phyloP scores from a whole-genome alignment of 495 filamentous ascomycete genomes.

The Xylaria grammica region DNA sequence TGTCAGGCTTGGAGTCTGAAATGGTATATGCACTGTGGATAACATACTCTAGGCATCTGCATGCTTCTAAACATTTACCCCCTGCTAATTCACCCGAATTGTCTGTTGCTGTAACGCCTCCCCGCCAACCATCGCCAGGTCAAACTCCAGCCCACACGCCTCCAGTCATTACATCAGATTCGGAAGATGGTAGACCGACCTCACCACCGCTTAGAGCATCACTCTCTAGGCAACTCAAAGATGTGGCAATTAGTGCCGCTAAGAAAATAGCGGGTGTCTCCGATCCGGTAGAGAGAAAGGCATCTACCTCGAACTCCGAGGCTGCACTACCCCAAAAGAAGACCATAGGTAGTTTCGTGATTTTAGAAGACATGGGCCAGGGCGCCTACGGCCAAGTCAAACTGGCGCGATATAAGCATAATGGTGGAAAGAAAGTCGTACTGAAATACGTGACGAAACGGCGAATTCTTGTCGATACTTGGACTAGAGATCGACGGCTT shows the following conservation, averaged over 20 bases:
- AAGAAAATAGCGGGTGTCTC: slow-evolving; percentile 51
- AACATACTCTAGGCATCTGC: slow-evolving; percentile 91
- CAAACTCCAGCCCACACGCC: slow-evolving; percentile 62
- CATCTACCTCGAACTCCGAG: slow-evolving; percentile 30
- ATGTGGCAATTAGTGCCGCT: slow-evolving; percentile 62
- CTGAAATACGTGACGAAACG: slow-evolving; percentile 98
- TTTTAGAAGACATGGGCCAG: slow-evolving; percentile 98
- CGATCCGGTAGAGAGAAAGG: slow-evolving; percentile 41
- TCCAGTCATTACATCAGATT: slow-evolving; percentile 58
- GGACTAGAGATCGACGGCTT: slow-evolving; percentile 91
- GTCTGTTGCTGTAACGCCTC: slow-evolving; percentile 67
- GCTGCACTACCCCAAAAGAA: slow-evolving; percentile 51
- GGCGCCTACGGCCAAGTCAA: slow-evolving; percentile 98
- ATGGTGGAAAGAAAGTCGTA: slow-evolving; percentile 78
- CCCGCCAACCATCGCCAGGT: slow-evolving; percentile 79
- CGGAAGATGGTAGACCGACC: slow-evolving; percentile 42
- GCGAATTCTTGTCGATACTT: slow-evolving; percentile 96
- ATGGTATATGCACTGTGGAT: slow-evolving; percentile 96
- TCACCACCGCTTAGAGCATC: slow-evolving; percentile 56
- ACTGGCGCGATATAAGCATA: slow-evolving; percentile 84
- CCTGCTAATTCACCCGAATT: slow-evolving; percentile 62
- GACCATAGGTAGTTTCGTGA: slow-evolving; percentile 85
- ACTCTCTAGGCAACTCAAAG: slow-evolving; percentile 76
- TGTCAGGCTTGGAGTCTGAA: slow-evolving; percentile 58
- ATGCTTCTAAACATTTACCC: slow-evolving; percentile 65